These are phyloP conservation scores for Umbelopsis sp. DNA, from an alignment of 192 early-diverging fungal genomes.

Conservation along the genomic window DNA sequence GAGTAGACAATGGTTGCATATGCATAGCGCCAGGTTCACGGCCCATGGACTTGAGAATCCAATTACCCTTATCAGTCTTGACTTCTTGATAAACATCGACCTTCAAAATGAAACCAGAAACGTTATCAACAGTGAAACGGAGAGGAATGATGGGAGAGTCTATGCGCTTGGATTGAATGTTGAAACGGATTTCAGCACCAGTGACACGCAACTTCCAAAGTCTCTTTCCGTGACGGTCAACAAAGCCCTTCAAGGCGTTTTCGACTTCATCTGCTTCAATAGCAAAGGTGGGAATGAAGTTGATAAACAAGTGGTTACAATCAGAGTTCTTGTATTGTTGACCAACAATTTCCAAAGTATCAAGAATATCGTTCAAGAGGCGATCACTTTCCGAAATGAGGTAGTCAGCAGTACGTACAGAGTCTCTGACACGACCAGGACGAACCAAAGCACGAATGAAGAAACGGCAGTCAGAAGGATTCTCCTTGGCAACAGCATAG, in stretches of 20 bases:
- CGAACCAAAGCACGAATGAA: constrained; percentile 97
- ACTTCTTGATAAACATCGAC: constrained; percentile 93
- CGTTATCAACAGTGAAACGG: constrained; percentile 90
- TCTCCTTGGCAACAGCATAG: constrained; percentile 93
- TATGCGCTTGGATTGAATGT: constrained; percentile 69
- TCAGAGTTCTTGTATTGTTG: constrained; percentile 93
- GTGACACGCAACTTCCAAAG: constrained; percentile 94
- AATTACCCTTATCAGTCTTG: constrained; percentile 78
- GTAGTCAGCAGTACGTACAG: constrained; percentile 89
- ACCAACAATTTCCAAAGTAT: constrained; percentile 93
- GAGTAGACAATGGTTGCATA: constrained; percentile 75
- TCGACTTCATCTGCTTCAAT: constrained; percentile 86
- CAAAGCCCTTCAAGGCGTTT: constrained; percentile 81
- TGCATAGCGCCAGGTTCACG: constrained; percentile 81
- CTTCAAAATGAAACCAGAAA: constrained; percentile 90
- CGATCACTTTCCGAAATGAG: constrained; percentile 94
- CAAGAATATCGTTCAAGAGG: constrained; percentile 91
- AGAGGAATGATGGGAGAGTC: constrained; percentile 71
- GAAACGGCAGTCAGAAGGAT: constrained; percentile 93
- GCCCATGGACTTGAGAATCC: constrained; percentile 86
- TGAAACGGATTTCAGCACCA: constrained; percentile 96
- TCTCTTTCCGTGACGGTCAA: constrained; percentile 92
- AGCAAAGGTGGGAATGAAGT: constrained; percentile 96
- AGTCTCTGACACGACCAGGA: constrained; percentile 80
- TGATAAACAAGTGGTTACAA: constrained; percentile 99